These are phyloP conservation scores for Mariannaea sp. DNA, from an alignment of 2,329 filamentous ascomycete genomes.

Conservation along the genomic window DNA sequence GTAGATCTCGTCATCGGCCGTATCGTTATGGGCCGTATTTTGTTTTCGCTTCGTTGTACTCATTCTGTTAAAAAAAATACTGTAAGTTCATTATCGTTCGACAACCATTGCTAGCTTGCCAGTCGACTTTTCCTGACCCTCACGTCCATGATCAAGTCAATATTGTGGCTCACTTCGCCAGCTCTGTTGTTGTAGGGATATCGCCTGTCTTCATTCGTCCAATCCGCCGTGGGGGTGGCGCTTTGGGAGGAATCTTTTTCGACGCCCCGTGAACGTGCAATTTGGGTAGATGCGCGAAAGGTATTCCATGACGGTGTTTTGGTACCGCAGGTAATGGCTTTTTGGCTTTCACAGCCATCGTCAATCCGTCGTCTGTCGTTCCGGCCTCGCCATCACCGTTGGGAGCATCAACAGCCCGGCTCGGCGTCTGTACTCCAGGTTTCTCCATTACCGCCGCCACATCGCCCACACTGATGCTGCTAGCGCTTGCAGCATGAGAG, in stretches of 20 bases:
- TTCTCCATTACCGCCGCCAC: slow-evolving; percentile 81
- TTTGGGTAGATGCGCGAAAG: slow-evolving; percentile 45
- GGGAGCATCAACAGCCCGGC: slow-evolving; percentile 51
- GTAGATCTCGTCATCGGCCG: background rate
- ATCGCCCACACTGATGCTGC: slow-evolving; percentile 75
- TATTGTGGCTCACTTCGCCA: slow-evolving; percentile 27
- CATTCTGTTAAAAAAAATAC: background rate
- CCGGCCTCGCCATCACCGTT: slow-evolving; percentile 34
- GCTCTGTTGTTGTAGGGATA: slow-evolving; percentile 38
- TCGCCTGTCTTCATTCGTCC: slow-evolving; percentile 48
- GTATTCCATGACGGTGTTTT: slow-evolving; percentile 59
- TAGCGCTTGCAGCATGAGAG: slow-evolving; percentile 66
- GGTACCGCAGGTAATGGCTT: slow-evolving; percentile 60
- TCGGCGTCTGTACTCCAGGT: slow-evolving; percentile 81
- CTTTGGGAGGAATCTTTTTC: slow-evolving; percentile 52
- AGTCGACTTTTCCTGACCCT: background rate
- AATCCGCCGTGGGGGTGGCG: slow-evolving; percentile 52
- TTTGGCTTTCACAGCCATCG: slow-evolving; percentile 44
- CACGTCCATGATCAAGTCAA: background rate
- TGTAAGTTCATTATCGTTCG: background rate
- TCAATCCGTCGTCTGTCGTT: slow-evolving; percentile 29
- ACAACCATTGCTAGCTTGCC: background rate
- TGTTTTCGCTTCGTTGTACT: background rate
- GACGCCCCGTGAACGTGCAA: slow-evolving; percentile 35
- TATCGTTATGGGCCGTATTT: background rate